Evolutionary conservation across 2,329 filamentous ascomycete genomes (phyloP), one percentile per base, ranked within the genome.

Genomic region (Trichoderma guizhouense): DNA sequence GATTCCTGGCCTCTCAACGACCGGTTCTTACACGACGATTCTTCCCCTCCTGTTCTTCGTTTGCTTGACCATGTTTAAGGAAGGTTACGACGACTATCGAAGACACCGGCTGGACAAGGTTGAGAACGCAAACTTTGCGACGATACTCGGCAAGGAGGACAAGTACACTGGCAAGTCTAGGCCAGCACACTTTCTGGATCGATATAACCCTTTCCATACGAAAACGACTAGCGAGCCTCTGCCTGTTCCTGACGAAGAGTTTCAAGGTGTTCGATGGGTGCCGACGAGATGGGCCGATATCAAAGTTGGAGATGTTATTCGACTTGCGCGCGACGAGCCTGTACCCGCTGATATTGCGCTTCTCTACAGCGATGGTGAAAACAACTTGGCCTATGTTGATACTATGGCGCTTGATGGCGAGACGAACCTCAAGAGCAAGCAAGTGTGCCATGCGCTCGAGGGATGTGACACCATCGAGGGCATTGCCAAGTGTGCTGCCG

Each of bases 321-420:
- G 82, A 69, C 79, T 88, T 15, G 80, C 80, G 28, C 90, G 95
- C 66, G 90, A 98, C 77, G 92, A 97, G 69, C 86, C 91, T 12
- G 86, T 95, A 1, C 95, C 95, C 0, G 94, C 95, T 36, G 95
- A 98, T 78, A 83, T 97, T 65, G 86, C 94, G 2, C 84, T 98
- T 39, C 83, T 98, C 24, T 88, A 95, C 77, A 92, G 93, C 2
- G 88, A 89, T 69, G 94, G 92, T 14, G 90, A 92, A 71, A 93
- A 95, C 73, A 91, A 90, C 8, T 83, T 96, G 66, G 95, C 95
- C 0, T 97, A 93, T 76, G 88, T 95, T 67, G 93, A 95, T 76
- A 95, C 93, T 1, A 94, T 95, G 92, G 93, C 92, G 3, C 83
- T 95, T 9, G 93, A 95, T 75, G 93, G 93, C 61, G 93, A 95